phyloP scores from a whole-genome alignment of 2,329 filamentous ascomycete species.

The Penicillium sp. region DNA sequence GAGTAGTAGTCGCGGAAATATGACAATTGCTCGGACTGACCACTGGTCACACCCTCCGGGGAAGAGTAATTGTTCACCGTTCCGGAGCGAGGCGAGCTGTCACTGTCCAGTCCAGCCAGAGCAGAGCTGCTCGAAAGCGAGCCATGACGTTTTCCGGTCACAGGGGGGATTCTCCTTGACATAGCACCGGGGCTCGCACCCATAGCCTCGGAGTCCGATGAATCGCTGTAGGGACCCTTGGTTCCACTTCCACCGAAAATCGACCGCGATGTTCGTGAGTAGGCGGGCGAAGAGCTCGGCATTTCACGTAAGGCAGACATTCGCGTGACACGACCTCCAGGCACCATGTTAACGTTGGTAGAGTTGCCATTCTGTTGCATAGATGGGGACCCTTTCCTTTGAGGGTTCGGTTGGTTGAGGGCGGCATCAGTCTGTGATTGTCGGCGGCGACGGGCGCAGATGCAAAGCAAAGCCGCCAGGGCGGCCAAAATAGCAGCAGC shows the following conservation, averaged over 20 bases:
- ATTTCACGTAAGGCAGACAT: slow-evolving; percentile 92
- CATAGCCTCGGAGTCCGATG: slow-evolving; percentile 68
- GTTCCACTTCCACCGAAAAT: slow-evolving; percentile 49
- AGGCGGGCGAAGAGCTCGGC: slow-evolving; percentile 64
- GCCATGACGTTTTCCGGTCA: slow-evolving; percentile 71
- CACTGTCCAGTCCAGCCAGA: slow-evolving; percentile 65
- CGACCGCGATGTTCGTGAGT: slow-evolving; percentile 55
- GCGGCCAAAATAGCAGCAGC: slow-evolving; percentile 72
- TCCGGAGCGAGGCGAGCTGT: slow-evolving; percentile 71
- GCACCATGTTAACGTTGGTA: slow-evolving; percentile 70
- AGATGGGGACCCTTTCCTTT: slow-evolving; percentile 46
- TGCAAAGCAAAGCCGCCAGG: slow-evolving; percentile 64
- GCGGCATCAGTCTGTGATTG: slow-evolving; percentile 70
- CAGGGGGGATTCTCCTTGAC: slow-evolving; percentile 51
- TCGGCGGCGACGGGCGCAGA: slow-evolving; percentile 61
- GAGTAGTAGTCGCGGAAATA: slow-evolving; percentile 99
- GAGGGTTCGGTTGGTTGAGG: slow-evolving; percentile 87
- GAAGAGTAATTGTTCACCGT: slow-evolving; percentile 79
- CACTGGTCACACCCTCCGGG: slow-evolving; percentile 78
- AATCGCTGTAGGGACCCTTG: slow-evolving; percentile 52
- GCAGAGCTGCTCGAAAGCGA: slow-evolving; percentile 86
- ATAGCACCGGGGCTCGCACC: slow-evolving; percentile 74
- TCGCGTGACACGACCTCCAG: slow-evolving; percentile 86
- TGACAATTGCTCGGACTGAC: slow-evolving; percentile 91
- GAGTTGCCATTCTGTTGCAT: slow-evolving; percentile 49